phyloP scores from a whole-genome alignment of 306 rosid species.

The Quercus dentata region DNA sequence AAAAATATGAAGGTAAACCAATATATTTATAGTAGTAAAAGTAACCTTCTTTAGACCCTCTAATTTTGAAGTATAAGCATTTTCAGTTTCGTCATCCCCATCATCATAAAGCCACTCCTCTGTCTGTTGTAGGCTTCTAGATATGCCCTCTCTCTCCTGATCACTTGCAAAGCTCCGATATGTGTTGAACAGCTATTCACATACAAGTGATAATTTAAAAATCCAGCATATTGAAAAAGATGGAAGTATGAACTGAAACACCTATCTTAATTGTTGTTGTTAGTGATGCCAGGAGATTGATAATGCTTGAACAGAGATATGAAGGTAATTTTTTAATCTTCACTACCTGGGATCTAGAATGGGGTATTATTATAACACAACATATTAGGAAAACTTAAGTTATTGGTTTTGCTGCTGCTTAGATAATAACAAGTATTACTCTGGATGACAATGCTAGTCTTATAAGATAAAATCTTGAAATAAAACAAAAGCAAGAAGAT shows the following conservation, averaged over 20 bases:
- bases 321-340: background rate
- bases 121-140: constrained; percentile 78
- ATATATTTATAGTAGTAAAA: constrained; percentile 20
- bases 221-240: constrained; percentile 10
- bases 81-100: constrained; percentile 82
- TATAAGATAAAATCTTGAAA: constrained; percentile 5
- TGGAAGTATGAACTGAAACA: constrained; percentile 11
- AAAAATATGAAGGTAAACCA: background rate
- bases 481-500: constrained; percentile 1
- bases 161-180: constrained; percentile 82
- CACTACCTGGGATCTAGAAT: background rate
- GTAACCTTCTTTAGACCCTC: constrained; percentile 73
- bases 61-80: constrained; percentile 67
- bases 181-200: constrained; percentile 71
- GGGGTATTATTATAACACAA: constrained; percentile 4
- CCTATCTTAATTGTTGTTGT: constrained; percentile 2
- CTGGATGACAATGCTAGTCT: background rate
- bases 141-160: constrained; percentile 63
- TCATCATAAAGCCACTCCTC: constrained; percentile 93
- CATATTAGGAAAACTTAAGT: background rate
- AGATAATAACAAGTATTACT: background rate
- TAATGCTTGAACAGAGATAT: constrained; percentile 12
- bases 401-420: background rate
- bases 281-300: constrained; percentile 2
- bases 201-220: constrained; percentile 27